These are phyloP conservation scores for Lepidium sativum DNA, from an alignment of 345 rosid genomes.

Conservation along the genomic window DNA sequence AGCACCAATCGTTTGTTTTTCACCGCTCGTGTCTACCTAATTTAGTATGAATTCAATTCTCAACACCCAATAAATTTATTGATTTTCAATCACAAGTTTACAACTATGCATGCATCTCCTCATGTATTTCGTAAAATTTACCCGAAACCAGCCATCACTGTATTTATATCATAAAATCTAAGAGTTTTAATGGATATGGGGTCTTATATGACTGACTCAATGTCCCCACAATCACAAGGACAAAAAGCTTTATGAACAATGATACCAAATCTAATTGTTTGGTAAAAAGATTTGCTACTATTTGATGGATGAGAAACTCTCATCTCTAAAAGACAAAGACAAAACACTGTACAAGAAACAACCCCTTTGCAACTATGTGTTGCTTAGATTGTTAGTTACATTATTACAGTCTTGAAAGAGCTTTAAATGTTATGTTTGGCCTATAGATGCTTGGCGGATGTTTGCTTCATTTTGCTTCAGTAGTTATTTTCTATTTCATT, in stretches of 20 bases:
- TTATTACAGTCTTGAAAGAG: background rate
- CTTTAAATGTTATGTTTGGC: constrained; percentile 7
- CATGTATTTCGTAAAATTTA: background rate
- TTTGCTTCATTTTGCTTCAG: background rate
- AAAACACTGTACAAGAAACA: background rate
- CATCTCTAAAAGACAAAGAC: background rate
- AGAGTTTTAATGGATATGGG: constrained; percentile 7
- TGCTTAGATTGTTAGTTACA: background rate
- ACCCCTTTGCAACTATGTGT: background rate
- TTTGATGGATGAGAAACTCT: constrained; percentile 15
- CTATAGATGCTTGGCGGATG: background rate
- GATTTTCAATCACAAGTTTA: too few relatives aligned
- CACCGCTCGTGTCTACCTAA: background rate
- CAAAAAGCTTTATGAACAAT: background rate
- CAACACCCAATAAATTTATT: background rate
- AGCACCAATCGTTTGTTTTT: background rate
- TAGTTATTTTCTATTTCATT: too few relatives aligned
- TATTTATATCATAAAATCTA: background rate
- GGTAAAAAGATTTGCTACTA: background rate
- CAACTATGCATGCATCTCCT: background rate
- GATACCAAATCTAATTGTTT: background rate
- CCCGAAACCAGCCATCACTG: background rate
- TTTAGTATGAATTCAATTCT: background rate
- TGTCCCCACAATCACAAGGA: constrained; percentile 7
- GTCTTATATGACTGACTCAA: background rate